These are phyloP conservation scores for Leccinum boreale DNA, from an alignment of 768 basidiomycete genomes.

Conservation along the genomic window DNA sequence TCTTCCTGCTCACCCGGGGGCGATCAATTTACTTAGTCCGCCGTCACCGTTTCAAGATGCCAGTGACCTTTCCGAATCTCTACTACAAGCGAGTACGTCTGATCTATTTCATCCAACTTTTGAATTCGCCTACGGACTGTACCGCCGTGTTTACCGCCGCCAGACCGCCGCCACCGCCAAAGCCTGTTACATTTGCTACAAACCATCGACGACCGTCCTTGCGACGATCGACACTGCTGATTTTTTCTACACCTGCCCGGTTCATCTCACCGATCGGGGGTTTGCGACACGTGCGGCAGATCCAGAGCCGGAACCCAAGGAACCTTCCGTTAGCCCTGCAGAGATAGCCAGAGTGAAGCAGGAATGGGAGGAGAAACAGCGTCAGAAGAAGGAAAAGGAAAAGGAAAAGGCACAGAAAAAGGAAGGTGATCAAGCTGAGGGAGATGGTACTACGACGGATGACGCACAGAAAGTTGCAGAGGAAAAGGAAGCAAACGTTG, in stretches of 20 bases:
- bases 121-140: neutral
- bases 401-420: conserved; percentile 52
- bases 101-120: neutral
- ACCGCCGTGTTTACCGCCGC: neutral
- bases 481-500: conserved; percentile 32
- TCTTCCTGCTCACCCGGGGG: neutral
- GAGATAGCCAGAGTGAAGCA: conserved; percentile 76
- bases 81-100: conserved; percentile 87
- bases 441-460: conserved; percentile 15
- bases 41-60: neutral
- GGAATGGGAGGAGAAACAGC: conserved; percentile 78
- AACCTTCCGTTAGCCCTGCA: conserved; percentile 47
- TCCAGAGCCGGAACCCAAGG: conserved; percentile 37
- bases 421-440: conserved; percentile 30
- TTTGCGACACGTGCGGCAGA: conserved; percentile 59
- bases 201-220: conserved; percentile 79
- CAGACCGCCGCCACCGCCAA: conserved; percentile 77
- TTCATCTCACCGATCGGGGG: conserved; percentile 76
- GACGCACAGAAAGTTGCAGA: conserved; percentile 27
- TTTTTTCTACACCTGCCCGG: conserved; percentile 80
- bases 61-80: conserved; percentile 75
- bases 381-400: conserved; percentile 54
- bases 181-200: conserved; percentile 76
- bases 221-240: conserved; percentile 81
- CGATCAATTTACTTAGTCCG: neutral